A percentile compares a stretch with the other conserved stretches of the same genome.
Conservation (phyloP, 805 yeast species). For the Komagataella phaffii region DNA sequence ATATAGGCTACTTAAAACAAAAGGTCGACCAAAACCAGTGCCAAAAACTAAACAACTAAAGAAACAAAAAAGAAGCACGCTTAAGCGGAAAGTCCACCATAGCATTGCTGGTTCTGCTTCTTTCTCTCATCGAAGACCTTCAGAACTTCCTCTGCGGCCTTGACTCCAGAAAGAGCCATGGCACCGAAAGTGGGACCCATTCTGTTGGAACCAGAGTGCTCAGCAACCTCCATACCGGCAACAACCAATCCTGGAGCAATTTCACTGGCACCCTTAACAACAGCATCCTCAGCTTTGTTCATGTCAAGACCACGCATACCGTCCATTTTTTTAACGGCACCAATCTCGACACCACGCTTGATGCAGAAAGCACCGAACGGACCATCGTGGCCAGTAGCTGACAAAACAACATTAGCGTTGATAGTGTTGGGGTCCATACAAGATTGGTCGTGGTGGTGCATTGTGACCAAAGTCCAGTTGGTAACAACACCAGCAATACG, state of each 20-base stretch:
- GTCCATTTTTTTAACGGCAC: slow-evolving; percentile 31
- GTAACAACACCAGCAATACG: slow-evolving; percentile 72
- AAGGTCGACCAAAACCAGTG: background rate
- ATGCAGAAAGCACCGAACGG: slow-evolving; percentile 74
- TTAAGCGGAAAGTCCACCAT: background rate
- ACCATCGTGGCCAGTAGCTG: slow-evolving; percentile 75
- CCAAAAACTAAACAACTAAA: background rate
- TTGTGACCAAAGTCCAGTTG: slow-evolving; percentile 69
- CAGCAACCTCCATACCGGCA: slow-evolving; percentile 73
- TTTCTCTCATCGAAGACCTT: slow-evolving; percentile 16
- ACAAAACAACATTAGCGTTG: slow-evolving; percentile 48
- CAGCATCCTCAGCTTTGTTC: slow-evolving; percentile 66
- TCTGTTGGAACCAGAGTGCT: slow-evolving; percentile 65
- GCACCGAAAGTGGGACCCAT: slow-evolving; percentile 84
- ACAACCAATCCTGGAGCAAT: slow-evolving; percentile 49
- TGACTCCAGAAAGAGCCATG: slow-evolving; percentile 66
- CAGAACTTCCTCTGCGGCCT: slow-evolving; percentile 48
- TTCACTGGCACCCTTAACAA: slow-evolving; percentile 57
- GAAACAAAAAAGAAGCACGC: background rate
- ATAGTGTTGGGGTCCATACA: slow-evolving; percentile 80
- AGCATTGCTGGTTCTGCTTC: slow-evolving; percentile 10
- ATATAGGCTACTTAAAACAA: background rate
- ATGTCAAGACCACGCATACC: slow-evolving; percentile 74
- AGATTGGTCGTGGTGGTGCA: slow-evolving; percentile 64
- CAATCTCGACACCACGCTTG: slow-evolving; percentile 47